Conservation (phyloP, 2,329 filamentous ascomycete genomes). For the Aureobasidium zeae region DNA sequence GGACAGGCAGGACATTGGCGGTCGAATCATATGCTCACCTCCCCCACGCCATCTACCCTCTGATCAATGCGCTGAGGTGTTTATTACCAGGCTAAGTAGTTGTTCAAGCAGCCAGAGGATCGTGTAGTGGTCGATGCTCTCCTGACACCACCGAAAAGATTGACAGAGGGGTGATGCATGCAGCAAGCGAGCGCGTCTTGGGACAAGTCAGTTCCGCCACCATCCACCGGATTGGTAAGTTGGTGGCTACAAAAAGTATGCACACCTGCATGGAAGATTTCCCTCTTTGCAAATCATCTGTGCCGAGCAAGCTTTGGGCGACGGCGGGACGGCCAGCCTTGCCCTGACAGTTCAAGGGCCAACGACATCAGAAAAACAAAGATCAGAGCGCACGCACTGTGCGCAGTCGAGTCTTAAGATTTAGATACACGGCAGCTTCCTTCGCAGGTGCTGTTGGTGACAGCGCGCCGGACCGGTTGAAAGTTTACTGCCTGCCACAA, state of each 20-base stretch:
- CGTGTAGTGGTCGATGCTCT: conserved; percentile 12
- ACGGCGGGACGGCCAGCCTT: conserved; percentile 15
- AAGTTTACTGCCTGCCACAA: conserved; percentile 3
- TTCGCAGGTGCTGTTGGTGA: too few species aligned
- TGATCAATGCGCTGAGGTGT: conserved; percentile 1
- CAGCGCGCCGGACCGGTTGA: not conserved
- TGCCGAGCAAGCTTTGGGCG: conserved; percentile 14
- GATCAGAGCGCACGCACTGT: conserved; percentile 9
- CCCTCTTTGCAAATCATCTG: conserved; percentile 16
- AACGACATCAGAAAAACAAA: not conserved
- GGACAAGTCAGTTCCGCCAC: conserved; percentile 13
- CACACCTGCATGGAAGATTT: conserved; percentile 15
- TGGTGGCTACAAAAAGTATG: conserved; percentile 12
- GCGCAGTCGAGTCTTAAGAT: conserved; percentile 2
- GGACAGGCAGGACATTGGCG: not conserved
- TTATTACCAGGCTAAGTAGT: conserved; percentile 1
- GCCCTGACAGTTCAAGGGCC: conserved; percentile 13
- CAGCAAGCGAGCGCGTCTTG: conserved; percentile 8
- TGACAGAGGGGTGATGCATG: conserved; percentile 10
- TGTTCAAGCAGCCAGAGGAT: not conserved
- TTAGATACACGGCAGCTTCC: not conserved
- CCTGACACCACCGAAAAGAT: not conserved
- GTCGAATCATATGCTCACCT: conserved; percentile 8
- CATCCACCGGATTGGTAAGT: conserved; percentile 12
- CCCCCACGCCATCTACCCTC: conserved; percentile 1